These are phyloP conservation scores for Citrullus mucosospermus DNA, from an alignment of 306 rosid species.

Conservation along the genomic window DNA sequence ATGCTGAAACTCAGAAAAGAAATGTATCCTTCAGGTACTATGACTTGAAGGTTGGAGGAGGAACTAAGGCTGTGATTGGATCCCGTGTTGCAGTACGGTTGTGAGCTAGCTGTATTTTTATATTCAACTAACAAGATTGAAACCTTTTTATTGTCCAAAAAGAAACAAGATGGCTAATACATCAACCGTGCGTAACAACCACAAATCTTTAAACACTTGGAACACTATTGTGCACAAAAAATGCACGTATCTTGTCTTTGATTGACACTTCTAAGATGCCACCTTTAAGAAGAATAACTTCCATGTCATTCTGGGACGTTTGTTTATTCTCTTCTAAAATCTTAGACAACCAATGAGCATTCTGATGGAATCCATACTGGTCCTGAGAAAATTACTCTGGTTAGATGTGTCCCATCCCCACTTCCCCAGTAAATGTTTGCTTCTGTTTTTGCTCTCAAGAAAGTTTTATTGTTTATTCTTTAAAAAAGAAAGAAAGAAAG, in stretches of 20 bases:
- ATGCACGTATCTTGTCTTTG: background rate
- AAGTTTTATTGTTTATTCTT: background rate
- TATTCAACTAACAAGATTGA: background rate
- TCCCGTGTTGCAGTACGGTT: conserved; percentile 98
- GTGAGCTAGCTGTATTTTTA: conserved; percentile 43
- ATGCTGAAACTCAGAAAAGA: background rate
- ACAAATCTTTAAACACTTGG: background rate
- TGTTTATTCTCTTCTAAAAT: background rate
- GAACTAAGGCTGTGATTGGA: conserved; percentile 80
- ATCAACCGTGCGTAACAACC: background rate
- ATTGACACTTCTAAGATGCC: background rate
- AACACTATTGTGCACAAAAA: background rate
- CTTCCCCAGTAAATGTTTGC: background rate
- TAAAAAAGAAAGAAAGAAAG: too few relatives aligned
- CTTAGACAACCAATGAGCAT: background rate
- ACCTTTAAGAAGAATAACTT: conserved; percentile 2
- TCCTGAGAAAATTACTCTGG: background rate
- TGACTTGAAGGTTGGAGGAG: conserved; percentile 83
- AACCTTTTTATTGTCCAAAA: background rate
- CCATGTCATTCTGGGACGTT: background rate
- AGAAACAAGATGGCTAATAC: background rate
- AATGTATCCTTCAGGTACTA: conserved; percentile 56
- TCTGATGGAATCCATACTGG: background rate
- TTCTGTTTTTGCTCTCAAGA: background rate
- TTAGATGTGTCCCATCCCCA: background rate